Percentiles rank a stretch among this genome's conserved stretches.
Evolutionary conservation across 495 filamentous ascomycete species (phyloP).

Genomic region (Neurospora pannonica): DNA sequence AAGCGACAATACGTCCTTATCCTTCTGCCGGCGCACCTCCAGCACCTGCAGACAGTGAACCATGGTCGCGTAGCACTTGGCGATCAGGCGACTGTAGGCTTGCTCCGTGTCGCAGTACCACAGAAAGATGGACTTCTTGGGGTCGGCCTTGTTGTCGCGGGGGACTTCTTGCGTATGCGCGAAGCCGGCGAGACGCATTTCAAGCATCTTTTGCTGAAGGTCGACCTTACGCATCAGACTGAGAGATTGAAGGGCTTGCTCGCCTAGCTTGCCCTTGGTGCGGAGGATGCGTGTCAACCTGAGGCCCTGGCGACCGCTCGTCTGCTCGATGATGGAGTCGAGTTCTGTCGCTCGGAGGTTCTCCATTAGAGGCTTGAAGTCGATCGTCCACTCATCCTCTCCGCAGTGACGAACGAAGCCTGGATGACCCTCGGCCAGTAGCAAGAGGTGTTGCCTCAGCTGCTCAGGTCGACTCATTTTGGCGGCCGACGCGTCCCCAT

Average conservation of each 20-base stretch:
- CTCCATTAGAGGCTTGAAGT: slow-evolving; percentile 60
- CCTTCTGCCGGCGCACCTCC: slow-evolving; percentile 56
- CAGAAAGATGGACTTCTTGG: slow-evolving; percentile 72
- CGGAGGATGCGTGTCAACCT: slow-evolving; percentile 74
- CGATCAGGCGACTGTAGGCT: slow-evolving; percentile 52
- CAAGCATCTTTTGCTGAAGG: slow-evolving; percentile 67
- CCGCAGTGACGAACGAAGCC: slow-evolving; percentile 57
- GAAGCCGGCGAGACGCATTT: slow-evolving; percentile 73
- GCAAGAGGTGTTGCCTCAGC: slow-evolving; percentile 55
- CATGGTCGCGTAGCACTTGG: slow-evolving; percentile 82
- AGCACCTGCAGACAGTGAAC: slow-evolving; percentile 70
- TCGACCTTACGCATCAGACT: slow-evolving; percentile 71
- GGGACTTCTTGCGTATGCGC: slow-evolving; percentile 90
- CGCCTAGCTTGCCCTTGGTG: slow-evolving; percentile 81
- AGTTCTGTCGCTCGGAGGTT: slow-evolving; percentile 64
- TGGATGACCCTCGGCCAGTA: slow-evolving; percentile 63
- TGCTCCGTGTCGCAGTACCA: slow-evolving; percentile 81
- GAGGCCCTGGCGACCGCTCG: slow-evolving; percentile 64
- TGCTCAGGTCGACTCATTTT: slow-evolving; percentile 52
- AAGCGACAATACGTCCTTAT: slow-evolving; percentile 60
- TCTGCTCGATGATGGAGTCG: slow-evolving; percentile 63
- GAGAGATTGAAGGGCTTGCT: slow-evolving; percentile 67
- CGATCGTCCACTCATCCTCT: slow-evolving; percentile 65
- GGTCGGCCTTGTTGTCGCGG: slow-evolving; percentile 64
- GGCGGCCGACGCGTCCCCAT: slow-evolving; percentile 23